These are phyloP conservation scores for Leccinum ochraceum DNA, from an alignment of 768 basidiomycete genomes.

Conservation along the genomic window DNA sequence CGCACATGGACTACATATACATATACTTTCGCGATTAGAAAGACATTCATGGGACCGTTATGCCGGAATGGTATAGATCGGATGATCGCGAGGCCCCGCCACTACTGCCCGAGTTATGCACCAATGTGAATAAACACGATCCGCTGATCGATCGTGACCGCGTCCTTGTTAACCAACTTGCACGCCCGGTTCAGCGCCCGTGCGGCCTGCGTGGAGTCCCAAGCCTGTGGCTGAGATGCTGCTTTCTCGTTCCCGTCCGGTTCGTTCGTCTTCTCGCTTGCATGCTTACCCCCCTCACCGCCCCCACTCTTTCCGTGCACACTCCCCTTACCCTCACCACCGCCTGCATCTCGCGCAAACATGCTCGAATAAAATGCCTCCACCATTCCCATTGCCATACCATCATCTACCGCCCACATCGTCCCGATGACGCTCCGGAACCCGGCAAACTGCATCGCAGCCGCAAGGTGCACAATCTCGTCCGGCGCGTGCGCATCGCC, in stretches of 20 bases:
- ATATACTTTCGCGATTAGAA: too few species aligned
- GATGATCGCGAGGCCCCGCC: too few species aligned
- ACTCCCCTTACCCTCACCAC: not conserved
- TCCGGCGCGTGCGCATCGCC: conserved; percentile 27
- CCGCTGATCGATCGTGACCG: conserved; percentile 27
- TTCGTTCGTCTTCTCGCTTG: not conserved
- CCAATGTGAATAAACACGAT: conserved; percentile 32
- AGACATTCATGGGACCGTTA: too few species aligned
- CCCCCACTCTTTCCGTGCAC: not conserved
- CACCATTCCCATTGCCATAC: conserved; percentile 22
- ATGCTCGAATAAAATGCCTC: conserved; percentile 23
- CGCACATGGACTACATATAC: too few species aligned
- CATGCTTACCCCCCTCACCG: not conserved
- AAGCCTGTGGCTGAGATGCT: not conserved
- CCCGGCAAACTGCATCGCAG: conserved; percentile 37
- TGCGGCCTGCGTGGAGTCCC: conserved; percentile 21
- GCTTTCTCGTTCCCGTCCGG: not conserved
- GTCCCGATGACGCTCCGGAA: conserved; percentile 39
- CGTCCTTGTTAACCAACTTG: conserved; percentile 22
- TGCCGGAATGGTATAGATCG: too few species aligned
- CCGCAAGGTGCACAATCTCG: conserved; percentile 37
- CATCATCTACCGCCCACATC: conserved; percentile 35
- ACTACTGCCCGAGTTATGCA: not conserved
- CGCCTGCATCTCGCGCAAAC: conserved; percentile 6
- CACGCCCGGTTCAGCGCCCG: conserved; percentile 21